A percentile compares a stretch with the other conserved stretches of the same genome.
phyloP scores from a whole-genome alignment of 768 basidiomycete species.

The Boletus pseudo-olivaceus region DNA sequence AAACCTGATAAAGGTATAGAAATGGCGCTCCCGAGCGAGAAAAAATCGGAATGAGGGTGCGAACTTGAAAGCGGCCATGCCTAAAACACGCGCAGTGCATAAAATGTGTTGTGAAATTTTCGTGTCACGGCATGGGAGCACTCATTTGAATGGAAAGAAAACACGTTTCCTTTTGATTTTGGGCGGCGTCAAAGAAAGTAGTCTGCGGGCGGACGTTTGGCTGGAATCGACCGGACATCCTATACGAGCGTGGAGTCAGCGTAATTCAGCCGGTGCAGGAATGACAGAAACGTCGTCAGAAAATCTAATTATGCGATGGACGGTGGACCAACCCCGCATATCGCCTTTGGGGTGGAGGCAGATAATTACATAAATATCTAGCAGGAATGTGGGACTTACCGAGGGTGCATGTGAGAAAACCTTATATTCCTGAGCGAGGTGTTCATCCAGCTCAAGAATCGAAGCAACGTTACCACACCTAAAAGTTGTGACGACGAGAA shows the following conservation, averaged over 20 bases:
- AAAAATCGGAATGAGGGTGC: slow-evolving; percentile 16
- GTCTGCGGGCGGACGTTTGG: slow-evolving; percentile 82
- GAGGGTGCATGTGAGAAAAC: slow-evolving; percentile 89
- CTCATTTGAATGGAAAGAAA: slow-evolving; percentile 15
- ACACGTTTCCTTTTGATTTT: slow-evolving; percentile 7
- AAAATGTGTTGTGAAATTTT: slow-evolving; percentile 9
- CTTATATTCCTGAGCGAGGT: slow-evolving; percentile 92
- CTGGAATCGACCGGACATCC: slow-evolving; percentile 80
- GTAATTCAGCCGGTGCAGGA: background rate
- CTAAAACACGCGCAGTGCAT: slow-evolving; percentile 26
- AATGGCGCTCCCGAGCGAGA: slow-evolving; percentile 20
- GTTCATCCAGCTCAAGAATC: slow-evolving; percentile 90
- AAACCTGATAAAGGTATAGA: slow-evolving; percentile 5
- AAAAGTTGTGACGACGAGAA: slow-evolving; percentile 11
- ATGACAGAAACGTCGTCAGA: background rate
- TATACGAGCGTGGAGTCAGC: slow-evolving; percentile 28
- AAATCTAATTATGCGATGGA: slow-evolving; percentile 3
- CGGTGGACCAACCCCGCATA: slow-evolving; percentile 23
- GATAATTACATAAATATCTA: slow-evolving; percentile 14
- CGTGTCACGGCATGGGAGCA: slow-evolving; percentile 17
- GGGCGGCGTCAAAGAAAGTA: slow-evolving; percentile 65
- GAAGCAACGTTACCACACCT: slow-evolving; percentile 97
- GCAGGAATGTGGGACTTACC: slow-evolving; percentile 42
- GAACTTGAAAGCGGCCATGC: slow-evolving; percentile 23
- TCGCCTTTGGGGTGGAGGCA: slow-evolving; percentile 18